Conservation (phyloP, 225 moss, liverwort and hornwort species). For the Pseudisothecium myosuroides region DNA sequence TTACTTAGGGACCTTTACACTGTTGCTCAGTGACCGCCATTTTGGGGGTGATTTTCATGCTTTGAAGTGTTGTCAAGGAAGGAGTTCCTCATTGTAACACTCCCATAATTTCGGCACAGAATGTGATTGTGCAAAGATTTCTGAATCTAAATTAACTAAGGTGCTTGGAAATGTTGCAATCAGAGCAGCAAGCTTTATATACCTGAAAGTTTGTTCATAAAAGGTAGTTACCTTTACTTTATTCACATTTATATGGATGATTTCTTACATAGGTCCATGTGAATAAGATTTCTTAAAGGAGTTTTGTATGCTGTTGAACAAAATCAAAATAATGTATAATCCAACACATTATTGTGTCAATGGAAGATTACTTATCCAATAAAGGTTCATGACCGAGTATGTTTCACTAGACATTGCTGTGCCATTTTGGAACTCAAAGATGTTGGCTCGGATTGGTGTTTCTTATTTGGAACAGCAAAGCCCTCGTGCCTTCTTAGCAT, state of each 20-base stretch:
- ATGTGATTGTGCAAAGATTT: not conserved
- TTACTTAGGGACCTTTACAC: no score
- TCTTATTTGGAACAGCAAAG: not conserved
- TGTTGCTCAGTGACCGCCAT: not conserved
- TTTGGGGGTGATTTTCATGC: not conserved
- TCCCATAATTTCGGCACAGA: not conserved
- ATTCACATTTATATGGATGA: not conserved
- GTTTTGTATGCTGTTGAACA: not conserved
- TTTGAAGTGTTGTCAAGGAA: not conserved
- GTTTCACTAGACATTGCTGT: not conserved
- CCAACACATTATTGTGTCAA: not conserved
- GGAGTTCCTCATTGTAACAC: not conserved
- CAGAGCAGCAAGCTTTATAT: no score
- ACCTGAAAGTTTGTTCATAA: not conserved
- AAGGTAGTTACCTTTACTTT: not conserved
- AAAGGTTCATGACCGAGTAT: not conserved
- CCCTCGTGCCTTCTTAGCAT: not conserved
- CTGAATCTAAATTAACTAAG: not conserved
- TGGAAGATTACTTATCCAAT: not conserved
- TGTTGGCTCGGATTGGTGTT: fast-evolving
- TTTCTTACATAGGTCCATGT: not conserved
- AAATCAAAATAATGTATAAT: not conserved
- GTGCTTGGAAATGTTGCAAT: not conserved
- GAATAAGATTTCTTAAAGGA: not conserved
- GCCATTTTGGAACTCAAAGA: not conserved